A percentile compares a stretch with the other conserved stretches of the same genome.
Conservation (phyloP, 805 yeast genomes). For the Hyphopichia homilentoma region DNA sequence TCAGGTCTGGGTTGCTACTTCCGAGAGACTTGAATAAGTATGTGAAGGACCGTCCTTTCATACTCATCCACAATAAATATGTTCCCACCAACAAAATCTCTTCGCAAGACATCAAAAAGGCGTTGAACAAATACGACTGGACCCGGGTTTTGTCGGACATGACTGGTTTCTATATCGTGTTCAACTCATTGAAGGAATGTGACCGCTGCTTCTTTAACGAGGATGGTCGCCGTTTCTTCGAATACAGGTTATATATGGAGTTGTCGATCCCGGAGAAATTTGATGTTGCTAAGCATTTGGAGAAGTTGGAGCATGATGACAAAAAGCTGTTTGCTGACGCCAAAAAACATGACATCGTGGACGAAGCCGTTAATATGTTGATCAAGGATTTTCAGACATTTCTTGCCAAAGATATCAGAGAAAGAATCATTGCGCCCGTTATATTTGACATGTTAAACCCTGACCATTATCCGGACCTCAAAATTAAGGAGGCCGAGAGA, state of each 20-base stretch:
- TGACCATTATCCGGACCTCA: constrained; percentile 50
- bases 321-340: background rate
- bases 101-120: constrained; percentile 56
- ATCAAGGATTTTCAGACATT: constrained; percentile 61
- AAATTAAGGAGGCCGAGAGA: constrained; percentile 20
- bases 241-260: constrained; percentile 55
- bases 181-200: constrained; percentile 57
- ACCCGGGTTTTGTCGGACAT: constrained; percentile 59
- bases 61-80: constrained; percentile 50
- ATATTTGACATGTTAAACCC: constrained; percentile 60
- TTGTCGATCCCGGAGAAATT: constrained; percentile 48
- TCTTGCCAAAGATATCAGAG: constrained; percentile 68
- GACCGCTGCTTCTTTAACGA: constrained; percentile 55
- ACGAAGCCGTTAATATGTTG: constrained; percentile 57
- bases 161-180: constrained; percentile 69
- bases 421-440: constrained; percentile 65
- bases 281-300: constrained; percentile 8
- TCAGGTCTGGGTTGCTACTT: constrained; percentile 33
- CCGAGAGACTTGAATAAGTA: constrained; percentile 48
- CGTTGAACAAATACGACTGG: constrained; percentile 60
- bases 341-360: constrained; percentile 35
- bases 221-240: constrained; percentile 52
- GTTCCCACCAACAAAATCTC: constrained; percentile 46
- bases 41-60: constrained; percentile 55
- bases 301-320: constrained; percentile 8